Base-by-base conservation (phyloP, 2,329 filamentous ascomycete species). In the Curvularia sp. region DNA sequence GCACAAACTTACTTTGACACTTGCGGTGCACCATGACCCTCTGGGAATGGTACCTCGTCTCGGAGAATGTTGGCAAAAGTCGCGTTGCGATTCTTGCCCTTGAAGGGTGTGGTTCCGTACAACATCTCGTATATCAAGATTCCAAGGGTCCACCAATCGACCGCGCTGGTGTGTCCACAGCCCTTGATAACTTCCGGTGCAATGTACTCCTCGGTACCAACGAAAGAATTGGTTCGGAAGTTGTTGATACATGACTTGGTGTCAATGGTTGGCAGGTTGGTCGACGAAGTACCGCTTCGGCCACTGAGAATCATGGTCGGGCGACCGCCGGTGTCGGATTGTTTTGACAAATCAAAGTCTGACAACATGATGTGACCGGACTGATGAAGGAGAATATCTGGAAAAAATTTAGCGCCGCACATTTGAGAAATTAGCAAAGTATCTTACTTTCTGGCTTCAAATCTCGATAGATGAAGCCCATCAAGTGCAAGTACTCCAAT, bases 311-410 rank as follows among this genome's bases (percentile, higher is more conserved):
- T 97, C 94, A 99, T 98, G 24, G 93, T 97, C 49, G 95, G 95
- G 74, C 94, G 94, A 80, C 95, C 95, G 73, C 93, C 95, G 15
- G 92, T 89, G 66, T 96, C 95, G 6, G 95, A 99, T 79, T 99
- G 95, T 79, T 99, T 99, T 9, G 93, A 97, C 62, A 99, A 81
- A 79, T 99, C 95, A 79, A 99, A 99, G 81, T 99, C 95, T 61
- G 95, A 98, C 76, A 99, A 86, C 95, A 99, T 99, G 70, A 99
- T 99, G 78, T 99, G 95, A 15, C 95, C 95, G n/a, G 95, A 98
- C 78, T 99, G 95, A 77, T 99, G 95, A 22, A 99, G 87, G 13
- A 99, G 84, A 66, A 99, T 99, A 71, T 99, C 93, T 97, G 30
- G 26, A 28, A 38, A 5, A 24, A 24, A 13, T 67, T 84, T 72